Percentiles rank a stretch among this genome's conserved stretches.
phyloP scores from a whole-genome alignment of 2,329 filamentous ascomycete genomes.

The Aspergillus sp. region DNA sequence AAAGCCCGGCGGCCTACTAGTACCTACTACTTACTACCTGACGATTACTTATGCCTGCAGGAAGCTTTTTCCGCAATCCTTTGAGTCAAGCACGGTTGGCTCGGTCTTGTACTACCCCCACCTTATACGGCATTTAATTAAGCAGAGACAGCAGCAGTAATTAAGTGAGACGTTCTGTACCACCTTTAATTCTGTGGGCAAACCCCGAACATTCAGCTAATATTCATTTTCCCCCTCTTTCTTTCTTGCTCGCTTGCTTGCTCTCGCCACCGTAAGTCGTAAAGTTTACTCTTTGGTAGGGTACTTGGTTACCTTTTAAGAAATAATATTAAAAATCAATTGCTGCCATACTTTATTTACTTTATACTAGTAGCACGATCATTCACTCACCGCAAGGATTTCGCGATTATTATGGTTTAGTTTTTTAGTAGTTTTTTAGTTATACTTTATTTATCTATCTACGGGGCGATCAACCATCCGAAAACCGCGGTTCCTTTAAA shows the following conservation, averaged over 20 bases:
- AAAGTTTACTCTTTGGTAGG: not conserved
- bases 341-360: not conserved
- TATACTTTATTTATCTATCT: not conserved
- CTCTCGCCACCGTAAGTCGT: constrained; percentile 5
- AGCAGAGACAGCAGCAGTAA: constrained; percentile 9
- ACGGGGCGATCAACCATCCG: not conserved
- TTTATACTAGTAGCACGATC: not conserved
- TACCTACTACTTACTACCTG: not conserved
- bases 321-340: not conserved
- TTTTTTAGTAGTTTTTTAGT: not conserved
- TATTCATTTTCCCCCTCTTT: no score
- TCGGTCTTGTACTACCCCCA: constrained; percentile 5
- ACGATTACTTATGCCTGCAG: constrained; percentile 1
- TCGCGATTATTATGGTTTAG: not conserved
- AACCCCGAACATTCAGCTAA: not conserved
- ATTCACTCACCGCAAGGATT: not conserved
- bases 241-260: no score
- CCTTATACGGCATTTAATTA: constrained; percentile 6
- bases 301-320: not conserved
- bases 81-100: constrained; percentile 4
- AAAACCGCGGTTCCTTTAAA: not conserved
- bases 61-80: constrained; percentile 16
- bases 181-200: not conserved
- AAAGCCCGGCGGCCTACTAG: not conserved
- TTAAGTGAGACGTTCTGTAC: constrained; percentile 4